phyloP scores from a whole-genome alignment of 768 basidiomycete species.

The Hirschioporus abietinus region DNA sequence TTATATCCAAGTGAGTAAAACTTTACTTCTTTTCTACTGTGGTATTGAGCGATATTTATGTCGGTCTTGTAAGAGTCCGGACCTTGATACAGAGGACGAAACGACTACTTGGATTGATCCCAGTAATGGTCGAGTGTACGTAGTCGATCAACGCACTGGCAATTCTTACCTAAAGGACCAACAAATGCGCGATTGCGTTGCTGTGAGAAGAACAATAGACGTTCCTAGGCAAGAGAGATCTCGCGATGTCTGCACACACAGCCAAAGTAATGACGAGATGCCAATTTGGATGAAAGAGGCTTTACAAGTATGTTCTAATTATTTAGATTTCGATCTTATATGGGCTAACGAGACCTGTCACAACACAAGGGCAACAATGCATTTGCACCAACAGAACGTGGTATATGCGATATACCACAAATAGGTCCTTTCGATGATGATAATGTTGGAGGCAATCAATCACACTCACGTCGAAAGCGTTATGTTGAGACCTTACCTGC shows the following conservation, averaged over 20 bases:
- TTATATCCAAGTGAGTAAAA: neutral
- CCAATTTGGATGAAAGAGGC: slow-evolving; percentile 66
- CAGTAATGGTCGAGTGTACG: slow-evolving; percentile 49
- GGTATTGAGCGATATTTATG: neutral
- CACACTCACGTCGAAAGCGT: neutral
- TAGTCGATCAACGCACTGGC: slow-evolving; percentile 65
- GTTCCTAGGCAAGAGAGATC: slow-evolving; percentile 6
- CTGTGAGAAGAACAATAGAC: slow-evolving; percentile 18
- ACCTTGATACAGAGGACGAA: slow-evolving; percentile 13
- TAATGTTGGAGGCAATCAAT: neutral
- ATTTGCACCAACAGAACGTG: slow-evolving; percentile 44
- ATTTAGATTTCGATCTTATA: neutral
- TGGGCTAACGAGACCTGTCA: too few species aligned
- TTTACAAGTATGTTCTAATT: slow-evolving; percentile 40
- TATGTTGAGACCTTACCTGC: neutral
- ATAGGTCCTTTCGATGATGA: slow-evolving; percentile 14
- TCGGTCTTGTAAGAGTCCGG: slow-evolving; percentile 4
- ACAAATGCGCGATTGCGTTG: slow-evolving; percentile 12
- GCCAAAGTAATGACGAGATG: slow-evolving; percentile 19
- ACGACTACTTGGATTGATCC: slow-evolving; percentile 59
- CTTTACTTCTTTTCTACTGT: neutral
- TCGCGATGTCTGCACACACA: neutral
- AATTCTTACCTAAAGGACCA: slow-evolving; percentile 45
- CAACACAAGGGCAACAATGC: slow-evolving; percentile 45
- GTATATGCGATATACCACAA: slow-evolving; percentile 33